Evolutionary conservation across 2,329 filamentous ascomycete genomes (phyloP), one percentile per base, ranked within the genome.

Genomic region (Didymella lethalis): DNA sequence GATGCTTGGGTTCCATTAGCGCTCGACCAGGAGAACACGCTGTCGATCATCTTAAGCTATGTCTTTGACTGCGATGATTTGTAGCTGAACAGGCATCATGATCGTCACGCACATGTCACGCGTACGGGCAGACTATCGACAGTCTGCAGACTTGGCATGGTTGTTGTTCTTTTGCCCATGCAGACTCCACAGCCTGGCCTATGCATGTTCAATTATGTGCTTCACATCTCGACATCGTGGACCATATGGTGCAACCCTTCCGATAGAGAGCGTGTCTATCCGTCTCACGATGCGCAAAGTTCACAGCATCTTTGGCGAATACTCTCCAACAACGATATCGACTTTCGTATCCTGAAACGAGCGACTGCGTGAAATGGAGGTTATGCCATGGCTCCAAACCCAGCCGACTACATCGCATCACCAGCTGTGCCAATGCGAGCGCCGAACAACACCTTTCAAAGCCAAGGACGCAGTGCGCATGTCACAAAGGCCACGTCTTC

Each of bases 41-140:
- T 48, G 46, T 48, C 31, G 31, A 48, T 48, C 46, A 25, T 34
- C 12, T 38, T 10, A 14, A 34, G n/a, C 26, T 34, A 34, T n/a
- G 29, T 48, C 32, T 38, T 16, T 28, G 32, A 38, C 46, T 47
- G 18, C 29, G 5, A 32, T 16, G 29, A 20, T 34, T 34, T 25
- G 29, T 32, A 47, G 28, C n/a, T 34, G 10, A 6, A 47, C 43
- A 12, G 23, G 11, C 45, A 47, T 32, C 18, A 47, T 23, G 29
- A 47, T 47, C 45, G 45, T 34, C 45, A 18, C 16, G 14, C 26
- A 8, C 8, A 31, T 20, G 8, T 25, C 44, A 20, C 41, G 28
- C 41, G 41, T n/a, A n/a, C 25, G 23, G 28, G 14, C 12, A 44
- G 14, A 44, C 41, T 44, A 44, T 28, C 18, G 41, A n/a, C 18